phyloP scores from a whole-genome alignment of 1,284 basidiomycete genomes.

The Leccinum pallidistipes region DNA sequence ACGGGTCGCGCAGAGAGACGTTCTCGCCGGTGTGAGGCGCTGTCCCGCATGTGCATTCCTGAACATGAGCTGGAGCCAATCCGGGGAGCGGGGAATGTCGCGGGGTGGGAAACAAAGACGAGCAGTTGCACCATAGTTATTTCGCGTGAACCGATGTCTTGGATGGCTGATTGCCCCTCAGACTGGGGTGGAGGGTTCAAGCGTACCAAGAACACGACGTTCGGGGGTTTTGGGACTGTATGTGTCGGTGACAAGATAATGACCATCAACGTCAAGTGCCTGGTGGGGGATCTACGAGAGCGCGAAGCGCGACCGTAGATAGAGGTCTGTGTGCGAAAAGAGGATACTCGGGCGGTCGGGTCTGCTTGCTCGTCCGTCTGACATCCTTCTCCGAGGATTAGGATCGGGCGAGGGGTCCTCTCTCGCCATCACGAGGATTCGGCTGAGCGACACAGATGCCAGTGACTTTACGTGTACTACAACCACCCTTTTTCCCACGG shows the following conservation, averaged over 20 bases:
- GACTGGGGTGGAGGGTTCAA: background rate
- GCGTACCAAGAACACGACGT: background rate
- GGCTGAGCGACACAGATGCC: no score
- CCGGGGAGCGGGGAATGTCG: no score
- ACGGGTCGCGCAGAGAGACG: background rate
- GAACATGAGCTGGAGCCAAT: background rate
- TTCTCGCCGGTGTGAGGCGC: background rate
- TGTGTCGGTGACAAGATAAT: background rate
- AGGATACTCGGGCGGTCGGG: no score
- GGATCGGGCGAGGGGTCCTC: no score
- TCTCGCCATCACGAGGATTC: no score
- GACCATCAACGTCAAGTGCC: background rate
- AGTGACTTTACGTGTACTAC: background rate
- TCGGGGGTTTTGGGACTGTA: background rate
- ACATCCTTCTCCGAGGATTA: no score
- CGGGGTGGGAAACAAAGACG: no score
- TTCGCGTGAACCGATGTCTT: background rate
- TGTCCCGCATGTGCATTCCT: background rate
- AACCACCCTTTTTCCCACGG: conserved; percentile 18
- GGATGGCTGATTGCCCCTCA: background rate
- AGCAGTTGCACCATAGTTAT: background rate
- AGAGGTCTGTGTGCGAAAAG: no score
- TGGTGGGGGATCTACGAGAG: no score
- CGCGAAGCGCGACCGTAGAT: no score
- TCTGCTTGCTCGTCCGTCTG: no score